Evolutionary conservation across 345 rosid species (phyloP), one percentile per base, ranked within the genome.

Genomic region (Melastoma malabathricum): DNA sequence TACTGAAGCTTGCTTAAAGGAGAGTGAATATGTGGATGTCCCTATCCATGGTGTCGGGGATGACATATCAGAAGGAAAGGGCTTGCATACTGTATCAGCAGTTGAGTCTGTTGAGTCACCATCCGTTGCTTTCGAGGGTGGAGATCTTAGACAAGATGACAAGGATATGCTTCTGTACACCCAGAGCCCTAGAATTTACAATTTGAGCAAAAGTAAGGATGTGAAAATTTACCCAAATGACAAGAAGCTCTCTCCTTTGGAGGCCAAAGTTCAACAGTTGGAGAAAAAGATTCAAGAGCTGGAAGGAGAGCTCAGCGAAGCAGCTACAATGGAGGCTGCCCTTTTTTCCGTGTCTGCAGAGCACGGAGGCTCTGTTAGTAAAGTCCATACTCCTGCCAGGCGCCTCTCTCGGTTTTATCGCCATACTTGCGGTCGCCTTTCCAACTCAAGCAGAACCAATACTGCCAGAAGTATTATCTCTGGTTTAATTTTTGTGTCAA

Each of bases 381-480:
- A 86, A 73, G 83, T 86, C 48, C 94, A 90, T 75, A 89, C 98
- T 48, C 94, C 96, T 25, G 94, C 98, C 41, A 77, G 94, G 59
- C 98, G 94, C 64, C 98, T 86, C 72, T 72, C 81, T 57, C 81
- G 89, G 69, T 64, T 90, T 31, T 90, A 83, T 77, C 79, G 68
- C 68, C 83, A 86, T 73, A 69, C 80, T 56, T 77, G 69, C 63
- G 70, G 56, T 57, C 86, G 75, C 66, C 60, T 47, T 38, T 63
- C 66, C 54, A 70, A 56, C 39, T 59, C 77, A 53, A 67, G 83
- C 57, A 69, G 76, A 78, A 85, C 80, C 27, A 75, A 75, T 68
- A 90, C 89, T 46, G 86, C 92, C 56, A 76, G 76, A 77, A 83
- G 83, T 71, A 77, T 70, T 20, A 79, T 80, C 65, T 86, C 94